Conservation (phyloP, 2,329 filamentous ascomycete genomes). For the Talaromyces sp. region DNA sequence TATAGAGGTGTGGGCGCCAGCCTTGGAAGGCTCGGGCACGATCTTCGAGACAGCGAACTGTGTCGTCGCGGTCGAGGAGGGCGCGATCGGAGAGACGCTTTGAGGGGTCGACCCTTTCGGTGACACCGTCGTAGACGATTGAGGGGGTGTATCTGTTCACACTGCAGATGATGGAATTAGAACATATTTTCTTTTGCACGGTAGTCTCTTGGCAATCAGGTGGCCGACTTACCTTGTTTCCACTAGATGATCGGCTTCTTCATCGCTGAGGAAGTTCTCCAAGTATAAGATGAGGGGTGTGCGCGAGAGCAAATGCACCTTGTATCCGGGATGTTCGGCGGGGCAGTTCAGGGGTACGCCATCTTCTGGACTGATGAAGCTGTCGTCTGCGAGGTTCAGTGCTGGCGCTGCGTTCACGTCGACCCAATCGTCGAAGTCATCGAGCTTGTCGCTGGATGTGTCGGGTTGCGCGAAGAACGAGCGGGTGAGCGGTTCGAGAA, state of each 20-base stretch:
- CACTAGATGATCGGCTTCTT: slow-evolving; percentile 56
- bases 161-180: too few species aligned
- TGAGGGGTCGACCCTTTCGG: slow-evolving; percentile 50
- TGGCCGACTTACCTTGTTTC: slow-evolving; percentile 52
- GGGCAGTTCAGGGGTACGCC: slow-evolving; percentile 31
- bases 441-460: slow-evolving; percentile 2
- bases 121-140: slow-evolving; percentile 56
- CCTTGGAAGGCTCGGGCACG: slow-evolving; percentile 63
- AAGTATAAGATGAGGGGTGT: slow-evolving; percentile 63
- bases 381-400: slow-evolving; percentile 33
- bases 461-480: slow-evolving; percentile 23
- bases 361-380: slow-evolving; percentile 40
- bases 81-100: slow-evolving; percentile 58
- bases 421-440: slow-evolving; percentile 17
- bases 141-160: slow-evolving; percentile 56
- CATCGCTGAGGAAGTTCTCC: slow-evolving; percentile 54
- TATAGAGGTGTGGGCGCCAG: slow-evolving; percentile 60
- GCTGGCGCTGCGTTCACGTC: slow-evolving; percentile 11
- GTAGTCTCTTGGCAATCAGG: background rate
- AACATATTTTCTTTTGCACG: background rate
- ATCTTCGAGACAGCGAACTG: slow-evolving; percentile 61
- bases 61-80: slow-evolving; percentile 50
- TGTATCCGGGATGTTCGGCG: slow-evolving; percentile 28
- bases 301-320: slow-evolving; percentile 54
- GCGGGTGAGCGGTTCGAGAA: slow-evolving; percentile 37